These are phyloP conservation scores for Chalciporus piperatus DNA, from an alignment of 768 basidiomycete genomes.

Conservation along the genomic window DNA sequence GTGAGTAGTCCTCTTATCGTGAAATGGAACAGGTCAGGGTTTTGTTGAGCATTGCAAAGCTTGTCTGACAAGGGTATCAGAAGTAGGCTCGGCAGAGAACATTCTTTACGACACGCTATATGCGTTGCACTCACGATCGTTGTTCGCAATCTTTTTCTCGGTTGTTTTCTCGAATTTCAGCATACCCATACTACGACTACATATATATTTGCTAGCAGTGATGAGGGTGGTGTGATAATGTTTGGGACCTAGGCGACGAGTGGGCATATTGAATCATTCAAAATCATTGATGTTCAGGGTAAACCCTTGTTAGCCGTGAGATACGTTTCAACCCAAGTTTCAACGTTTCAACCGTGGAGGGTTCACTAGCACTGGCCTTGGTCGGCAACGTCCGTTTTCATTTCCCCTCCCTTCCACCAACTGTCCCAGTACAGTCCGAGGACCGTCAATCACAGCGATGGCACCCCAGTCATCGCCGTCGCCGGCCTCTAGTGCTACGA, in stretches of 20 bases:
- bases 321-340: too few species aligned
- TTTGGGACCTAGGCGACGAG: constrained; percentile 4
- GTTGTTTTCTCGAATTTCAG: constrained; percentile 20
- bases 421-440: not conserved
- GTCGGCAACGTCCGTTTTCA: constrained; percentile 29
- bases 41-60: too few species aligned
- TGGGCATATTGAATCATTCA: too few species aligned
- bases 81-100: constrained; percentile 5
- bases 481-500: constrained; percentile 59
- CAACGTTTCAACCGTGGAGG: too few species aligned
- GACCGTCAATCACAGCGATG: constrained; percentile 47
- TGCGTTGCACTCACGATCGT: constrained; percentile 31
- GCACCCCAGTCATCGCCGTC: constrained; percentile 68
- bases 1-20: constrained; percentile 14
- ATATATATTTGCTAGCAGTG: constrained; percentile 21
- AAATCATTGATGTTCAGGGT: too few species aligned
- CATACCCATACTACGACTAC: constrained; percentile 37
- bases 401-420: constrained; percentile 26
- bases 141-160: constrained; percentile 16
- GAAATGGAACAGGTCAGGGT: not conserved
- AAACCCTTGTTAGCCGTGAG: not conserved
- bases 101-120: constrained; percentile 27
- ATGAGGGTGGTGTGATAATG: constrained; percentile 3
- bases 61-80: too few species aligned
- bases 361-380: too few species aligned